Evolutionary conservation across 2,329 filamentous ascomycete species (phyloP).

Genomic region (Aspergillus ruber): DNA sequence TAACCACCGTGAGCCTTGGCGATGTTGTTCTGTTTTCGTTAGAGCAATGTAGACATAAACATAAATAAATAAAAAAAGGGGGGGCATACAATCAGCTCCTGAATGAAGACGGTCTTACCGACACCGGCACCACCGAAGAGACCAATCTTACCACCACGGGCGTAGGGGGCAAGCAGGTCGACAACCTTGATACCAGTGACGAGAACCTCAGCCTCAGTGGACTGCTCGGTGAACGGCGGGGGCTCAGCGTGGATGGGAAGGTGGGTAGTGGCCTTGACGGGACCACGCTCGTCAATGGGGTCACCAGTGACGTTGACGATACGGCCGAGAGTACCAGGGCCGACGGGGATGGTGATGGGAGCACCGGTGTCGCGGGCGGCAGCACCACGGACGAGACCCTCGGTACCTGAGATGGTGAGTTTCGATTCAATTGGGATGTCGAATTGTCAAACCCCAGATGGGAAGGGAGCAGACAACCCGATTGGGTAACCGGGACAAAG

Average conservation of each 20-base stretch:
- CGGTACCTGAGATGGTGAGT: constrained; percentile 63
- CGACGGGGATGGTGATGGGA: constrained; percentile 95
- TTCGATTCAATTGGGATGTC: constrained; percentile 10
- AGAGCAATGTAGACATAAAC: neutral
- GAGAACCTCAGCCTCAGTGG: constrained; percentile 90
- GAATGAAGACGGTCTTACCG: constrained; percentile 99
- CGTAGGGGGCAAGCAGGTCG: constrained; percentile 96
- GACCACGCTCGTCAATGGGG: constrained; percentile 98
- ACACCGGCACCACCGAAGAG: constrained; percentile 99
- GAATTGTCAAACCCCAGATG: neutral
- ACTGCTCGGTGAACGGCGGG: constrained; percentile 89
- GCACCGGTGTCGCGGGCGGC: constrained; percentile 80
- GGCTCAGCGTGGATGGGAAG: constrained; percentile 91
- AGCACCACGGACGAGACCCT: constrained; percentile 95
- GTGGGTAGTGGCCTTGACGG: constrained; percentile 86
- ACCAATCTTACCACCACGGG: constrained; percentile 99
- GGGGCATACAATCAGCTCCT: constrained; percentile 81
- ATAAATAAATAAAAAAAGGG: neutral
- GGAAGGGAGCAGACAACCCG: neutral
- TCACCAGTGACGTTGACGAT: constrained; percentile 99
- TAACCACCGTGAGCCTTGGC: constrained; percentile 99
- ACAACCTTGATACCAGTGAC: constrained; percentile 99
- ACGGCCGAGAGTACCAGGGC: constrained; percentile 86
- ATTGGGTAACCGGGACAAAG: constrained; percentile 3
- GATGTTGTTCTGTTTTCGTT: constrained; percentile 77